phyloP scores from a whole-genome alignment of 2,329 filamentous ascomycete species.

The Fusarium dimerum region DNA sequence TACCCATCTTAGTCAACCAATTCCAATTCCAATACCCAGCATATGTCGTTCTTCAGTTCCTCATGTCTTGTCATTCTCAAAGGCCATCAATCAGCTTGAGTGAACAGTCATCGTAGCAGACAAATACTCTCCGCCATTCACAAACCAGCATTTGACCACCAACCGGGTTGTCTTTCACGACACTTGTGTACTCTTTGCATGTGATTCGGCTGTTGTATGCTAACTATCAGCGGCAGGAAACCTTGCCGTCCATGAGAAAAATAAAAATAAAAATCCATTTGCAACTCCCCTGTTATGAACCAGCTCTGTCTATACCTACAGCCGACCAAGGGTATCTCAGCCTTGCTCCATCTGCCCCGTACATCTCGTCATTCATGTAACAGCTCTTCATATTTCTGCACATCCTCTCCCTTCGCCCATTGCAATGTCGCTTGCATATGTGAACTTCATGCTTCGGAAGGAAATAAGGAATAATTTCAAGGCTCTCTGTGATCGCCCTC shows the following conservation, averaged over 20 bases:
- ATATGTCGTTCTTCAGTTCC: background rate
- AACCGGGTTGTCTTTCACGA: too few species aligned
- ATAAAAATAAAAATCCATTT: constrained; percentile 19
- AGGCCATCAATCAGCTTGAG: too few species aligned
- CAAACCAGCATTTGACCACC: too few species aligned
- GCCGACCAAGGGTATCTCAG: constrained; percentile 39
- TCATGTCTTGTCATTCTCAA: background rate
- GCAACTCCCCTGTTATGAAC: constrained; percentile 22
- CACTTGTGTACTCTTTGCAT: background rate
- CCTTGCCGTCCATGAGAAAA: constrained; percentile 16
- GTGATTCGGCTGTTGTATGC: background rate
- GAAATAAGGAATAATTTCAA: constrained; percentile 9
- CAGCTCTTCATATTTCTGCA: constrained; percentile 15
- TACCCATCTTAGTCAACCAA: background rate
- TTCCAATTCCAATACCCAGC: background rate
- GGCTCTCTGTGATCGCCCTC: constrained; percentile 14
- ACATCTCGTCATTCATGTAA: constrained; percentile 17
- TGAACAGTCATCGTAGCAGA: background rate
- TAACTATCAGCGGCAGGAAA: background rate
- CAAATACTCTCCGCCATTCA: background rate
- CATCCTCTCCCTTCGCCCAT: constrained; percentile 2
- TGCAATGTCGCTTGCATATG: background rate
- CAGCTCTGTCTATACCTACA: constrained; percentile 38
- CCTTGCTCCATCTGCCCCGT: constrained; percentile 21
- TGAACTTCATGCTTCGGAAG: background rate